These are phyloP conservation scores for Zygotorulaspora mrakii DNA, from an alignment of 1,139 yeast genomes.

Conservation along the genomic window DNA sequence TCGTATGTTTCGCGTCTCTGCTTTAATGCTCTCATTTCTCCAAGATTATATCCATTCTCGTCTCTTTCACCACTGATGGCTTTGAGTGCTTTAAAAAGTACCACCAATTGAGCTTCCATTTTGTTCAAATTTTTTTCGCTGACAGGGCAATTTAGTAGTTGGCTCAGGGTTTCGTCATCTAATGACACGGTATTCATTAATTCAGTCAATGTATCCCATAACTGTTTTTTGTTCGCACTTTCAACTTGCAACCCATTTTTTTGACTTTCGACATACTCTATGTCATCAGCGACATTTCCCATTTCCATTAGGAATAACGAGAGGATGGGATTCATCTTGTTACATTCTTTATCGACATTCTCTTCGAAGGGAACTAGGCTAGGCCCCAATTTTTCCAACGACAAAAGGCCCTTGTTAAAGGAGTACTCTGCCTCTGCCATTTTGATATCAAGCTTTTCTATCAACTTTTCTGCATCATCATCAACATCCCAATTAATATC, in stretches of 20 bases:
- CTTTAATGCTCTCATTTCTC: slow-evolving; percentile 68
- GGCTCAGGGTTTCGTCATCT: slow-evolving; percentile 51
- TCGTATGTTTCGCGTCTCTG: slow-evolving; percentile 66
- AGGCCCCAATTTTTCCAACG: slow-evolving; percentile 40
- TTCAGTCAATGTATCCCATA: slow-evolving; percentile 67
- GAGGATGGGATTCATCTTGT: slow-evolving; percentile 53
- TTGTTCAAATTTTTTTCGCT: slow-evolving; percentile 45
- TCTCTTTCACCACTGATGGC: slow-evolving; percentile 52
- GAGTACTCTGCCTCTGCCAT: slow-evolving; percentile 48
- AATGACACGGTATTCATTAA: slow-evolving; percentile 67
- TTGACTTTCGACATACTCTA: slow-evolving; percentile 67
- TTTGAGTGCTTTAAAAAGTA: slow-evolving; percentile 58
- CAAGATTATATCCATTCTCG: slow-evolving; percentile 46
- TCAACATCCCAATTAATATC: slow-evolving; percentile 70
- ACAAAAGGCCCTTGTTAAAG: slow-evolving; percentile 42
- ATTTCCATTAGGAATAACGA: slow-evolving; percentile 57
- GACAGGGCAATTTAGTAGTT: slow-evolving; percentile 48
- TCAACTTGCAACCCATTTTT: slow-evolving; percentile 82
- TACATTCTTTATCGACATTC: slow-evolving; percentile 54
- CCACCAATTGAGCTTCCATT: slow-evolving; percentile 57
- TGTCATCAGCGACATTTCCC: slow-evolving; percentile 60
- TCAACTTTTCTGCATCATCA: slow-evolving; percentile 57
- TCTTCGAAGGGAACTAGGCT: slow-evolving; percentile 44
- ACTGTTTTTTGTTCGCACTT: slow-evolving; percentile 70
- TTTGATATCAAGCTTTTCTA: slow-evolving; percentile 54